Evolutionary conservation across 2,329 filamentous ascomycete genomes (phyloP).

Genomic region (Talaromyces rugulosus): DNA sequence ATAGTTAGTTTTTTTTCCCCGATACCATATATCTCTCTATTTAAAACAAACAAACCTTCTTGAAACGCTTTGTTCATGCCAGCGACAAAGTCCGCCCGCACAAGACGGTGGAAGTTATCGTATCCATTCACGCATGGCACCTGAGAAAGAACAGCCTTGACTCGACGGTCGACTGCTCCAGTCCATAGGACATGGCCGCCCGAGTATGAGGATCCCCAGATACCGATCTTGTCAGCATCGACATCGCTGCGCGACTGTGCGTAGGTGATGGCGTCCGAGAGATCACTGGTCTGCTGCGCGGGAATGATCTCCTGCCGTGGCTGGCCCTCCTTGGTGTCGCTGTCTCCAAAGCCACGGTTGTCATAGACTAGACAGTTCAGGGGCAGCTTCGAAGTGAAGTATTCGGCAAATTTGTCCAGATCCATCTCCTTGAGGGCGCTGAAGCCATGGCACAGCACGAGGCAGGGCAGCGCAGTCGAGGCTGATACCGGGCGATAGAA

Average conservation of each 20-base stretch:
- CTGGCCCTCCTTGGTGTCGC: slow-evolving; percentile 21
- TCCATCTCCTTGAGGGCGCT: not conserved
- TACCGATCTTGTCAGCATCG: slow-evolving; percentile 27
- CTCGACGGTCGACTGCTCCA: slow-evolving; percentile 35
- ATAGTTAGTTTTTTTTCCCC: not conserved
- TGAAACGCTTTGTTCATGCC: slow-evolving; percentile 22
- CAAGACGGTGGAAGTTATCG: slow-evolving; percentile 30
- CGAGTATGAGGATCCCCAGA: slow-evolving; percentile 36
- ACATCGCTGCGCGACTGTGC: slow-evolving; percentile 27
- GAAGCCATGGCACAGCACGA: not conserved
- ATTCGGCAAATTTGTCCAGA: not conserved
- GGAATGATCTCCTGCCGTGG: slow-evolving; percentile 24
- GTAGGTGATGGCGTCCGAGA: slow-evolving; percentile 37
- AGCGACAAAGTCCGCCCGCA: slow-evolving; percentile 27
- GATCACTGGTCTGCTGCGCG: slow-evolving; percentile 30
- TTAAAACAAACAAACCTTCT: not conserved
- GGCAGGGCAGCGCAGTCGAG: not conserved
- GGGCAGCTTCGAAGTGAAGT: not conserved
- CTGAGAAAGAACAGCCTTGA: slow-evolving; percentile 39
- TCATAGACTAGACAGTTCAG: slow-evolving; percentile 13
- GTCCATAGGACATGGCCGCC: slow-evolving; percentile 39
- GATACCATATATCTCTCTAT: not conserved
- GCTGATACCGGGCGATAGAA: not conserved
- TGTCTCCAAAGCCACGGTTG: slow-evolving; percentile 20
- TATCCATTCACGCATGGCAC: slow-evolving; percentile 35